Evolutionary conservation across 768 basidiomycete species (phyloP), one percentile per base, ranked within the genome.

Genomic region (Russula ochroleuca): DNA sequence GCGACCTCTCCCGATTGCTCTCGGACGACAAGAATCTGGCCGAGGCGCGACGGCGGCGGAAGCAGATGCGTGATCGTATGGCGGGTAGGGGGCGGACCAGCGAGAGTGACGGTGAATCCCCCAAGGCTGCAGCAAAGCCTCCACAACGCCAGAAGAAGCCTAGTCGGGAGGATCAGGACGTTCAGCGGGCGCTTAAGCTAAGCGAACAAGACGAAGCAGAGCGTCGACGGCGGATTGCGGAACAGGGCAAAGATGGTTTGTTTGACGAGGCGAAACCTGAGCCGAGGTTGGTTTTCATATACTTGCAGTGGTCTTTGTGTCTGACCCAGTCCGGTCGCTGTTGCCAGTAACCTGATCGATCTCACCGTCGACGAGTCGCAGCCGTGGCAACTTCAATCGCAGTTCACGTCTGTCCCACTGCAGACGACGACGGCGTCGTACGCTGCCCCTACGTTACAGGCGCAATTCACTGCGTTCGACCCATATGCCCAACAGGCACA

Each of bases 1-100:
- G 96, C 73, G 95, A 97, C 69, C 95, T 98, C 74, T 92, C 94
- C 38, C 93, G 91, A 72, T 82, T 98, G 11, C 80, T 98, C 21
- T 79, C 85, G 71, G 94, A 98, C 73, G 85, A 94, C 59, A 75
- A 78, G 0, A 83, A 91, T 5, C 81, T 98, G 45, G 80, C 88
- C 11, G 85, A 88, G 62, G 91, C 94, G 72, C 84, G 96, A 28
- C 80, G 85, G 13, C 80, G 82, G 37, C 81, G 92, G 49, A 90
- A 92, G 5, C 80, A 81, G 41, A 98, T 98, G 94, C 84, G 90
- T 41, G 90, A 95, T 76, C 85, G 95, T 37, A 92, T 97, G 92
- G 79, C 89, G 57, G 83, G 83, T 47, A 67, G 19, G 21, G 10
- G 61, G 6, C 47, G 21, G 1, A 43, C n/a, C 11, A 45, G 10